phyloP scores from a whole-genome alignment of 305 asterid genomes.

The Withania somnifera region DNA sequence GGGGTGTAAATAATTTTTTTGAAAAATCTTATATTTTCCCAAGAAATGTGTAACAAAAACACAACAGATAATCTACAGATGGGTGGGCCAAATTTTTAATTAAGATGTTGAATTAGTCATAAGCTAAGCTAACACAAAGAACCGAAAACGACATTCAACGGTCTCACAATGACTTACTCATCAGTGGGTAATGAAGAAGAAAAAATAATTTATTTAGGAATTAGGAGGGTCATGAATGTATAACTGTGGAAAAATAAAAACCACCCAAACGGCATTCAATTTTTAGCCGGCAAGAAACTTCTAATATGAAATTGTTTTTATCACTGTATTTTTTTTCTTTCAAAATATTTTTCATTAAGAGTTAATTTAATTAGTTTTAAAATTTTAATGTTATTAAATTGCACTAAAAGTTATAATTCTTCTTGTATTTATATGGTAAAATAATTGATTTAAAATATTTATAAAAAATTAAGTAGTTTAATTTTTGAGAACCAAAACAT shows the following conservation, averaged over 20 bases:
- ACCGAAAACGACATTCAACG: constrained; percentile 10
- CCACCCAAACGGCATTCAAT: neutral
- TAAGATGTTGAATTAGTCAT: constrained; percentile 9
- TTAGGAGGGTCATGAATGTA: neutral
- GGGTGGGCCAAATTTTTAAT: neutral
- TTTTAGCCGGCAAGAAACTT: constrained; percentile 1
- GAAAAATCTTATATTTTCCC: no score
- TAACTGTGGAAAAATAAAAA: neutral
- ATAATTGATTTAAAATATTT: no score
- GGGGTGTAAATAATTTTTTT: neutral
- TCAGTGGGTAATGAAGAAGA: neutral
- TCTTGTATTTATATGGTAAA: no score
- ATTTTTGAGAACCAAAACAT: no score
- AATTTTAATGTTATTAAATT: no score
- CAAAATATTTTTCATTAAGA: no score
- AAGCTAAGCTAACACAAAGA: neutral
- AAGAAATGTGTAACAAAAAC: no score
- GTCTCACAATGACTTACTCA: neutral
- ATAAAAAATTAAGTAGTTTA: no score
- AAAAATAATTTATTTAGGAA: no score
- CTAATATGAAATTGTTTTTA: neutral
- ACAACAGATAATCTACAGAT: neutral
- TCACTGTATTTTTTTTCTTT: no score
- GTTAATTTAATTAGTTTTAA: no score
- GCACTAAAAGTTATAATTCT: no score